Conservation (phyloP, 2,329 filamentous ascomycete species). For the Microsporum canis region DNA sequence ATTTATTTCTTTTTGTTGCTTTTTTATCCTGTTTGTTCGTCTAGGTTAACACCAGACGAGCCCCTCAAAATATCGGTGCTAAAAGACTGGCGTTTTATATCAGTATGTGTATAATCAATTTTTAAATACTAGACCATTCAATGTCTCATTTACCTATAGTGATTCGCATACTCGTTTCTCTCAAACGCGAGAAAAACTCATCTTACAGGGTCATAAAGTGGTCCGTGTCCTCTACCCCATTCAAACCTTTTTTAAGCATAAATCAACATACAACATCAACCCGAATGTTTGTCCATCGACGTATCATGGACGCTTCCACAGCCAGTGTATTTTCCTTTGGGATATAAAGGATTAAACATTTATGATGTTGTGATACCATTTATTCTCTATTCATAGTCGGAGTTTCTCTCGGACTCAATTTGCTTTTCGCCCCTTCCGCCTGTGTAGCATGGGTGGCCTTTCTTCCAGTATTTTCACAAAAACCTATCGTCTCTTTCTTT, state of each 20-base stretch:
- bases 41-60: not conserved
- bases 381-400: not conserved
- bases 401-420: not conserved
- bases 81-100: constrained; percentile 3
- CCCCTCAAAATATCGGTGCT: not conserved
- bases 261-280: not conserved
- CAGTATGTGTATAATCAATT: not conserved
- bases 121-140: not conserved
- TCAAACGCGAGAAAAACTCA: no score
- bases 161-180: not conserved
- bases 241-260: constrained; percentile 2
- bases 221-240: not conserved
- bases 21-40: not conserved
- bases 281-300: no score
- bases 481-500: not conserved
- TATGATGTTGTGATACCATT: not conserved
- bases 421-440: not conserved
- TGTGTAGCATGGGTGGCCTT: not conserved
- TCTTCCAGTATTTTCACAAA: not conserved
- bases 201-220: not conserved
- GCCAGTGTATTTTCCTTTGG: not conserved
- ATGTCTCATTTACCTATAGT: not conserved
- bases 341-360: not conserved
- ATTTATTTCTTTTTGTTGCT: not conserved
- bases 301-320: not conserved